Evolutionary conservation across 495 filamentous ascomycete genomes (phyloP), one percentile per base, ranked within the genome.

Genomic region (Daldinia loculata): DNA sequence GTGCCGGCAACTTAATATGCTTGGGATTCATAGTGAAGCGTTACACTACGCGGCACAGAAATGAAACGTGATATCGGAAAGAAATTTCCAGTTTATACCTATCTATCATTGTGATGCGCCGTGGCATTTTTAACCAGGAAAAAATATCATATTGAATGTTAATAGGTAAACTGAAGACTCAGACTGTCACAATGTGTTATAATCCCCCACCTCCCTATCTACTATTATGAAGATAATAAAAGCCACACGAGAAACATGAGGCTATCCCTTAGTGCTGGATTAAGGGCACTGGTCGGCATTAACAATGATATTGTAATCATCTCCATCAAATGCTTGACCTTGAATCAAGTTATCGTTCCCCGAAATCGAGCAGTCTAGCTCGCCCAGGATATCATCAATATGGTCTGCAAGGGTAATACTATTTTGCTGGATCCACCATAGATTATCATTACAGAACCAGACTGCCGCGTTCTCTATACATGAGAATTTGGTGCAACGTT

Each of bases 211-310:
- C 7, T 43, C 14, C 6, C n/a, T 17, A 15, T 43, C n/a, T 43
- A 34, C 9, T 2, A 34, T 34, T 11, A 34, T 12, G 45, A 27
- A 1, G 45, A 26, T 43, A 3, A 43, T 43, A 43, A 6, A 6
- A 43, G n/a, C 5, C 5, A 12, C 17, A 12, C 15, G 4, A 27
- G 19, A 51, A 51, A 26, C 19, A n/a, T 3, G 6, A 19, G 4
- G 5, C 19, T 15, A 26, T 15, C 11, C 14, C 3, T 52, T 52
- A n/a, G 30, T 27, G 4, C 22, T 26, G 45, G 2, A 41, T 30
- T 15, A 43, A 85, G 55, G 14, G 6, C 56, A 67, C 2, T 53
- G 6, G 22, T 76, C 91, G 88, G 11, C 86, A 86, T 12, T 64
- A 0, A 69, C 45, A 27, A 69, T 64, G 17, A 69, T 38, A 29